Percentiles rank a stretch among this genome's conserved stretches.
phyloP scores from a whole-genome alignment of 805 yeast species.

The Zygotorulaspora chibaensis region DNA sequence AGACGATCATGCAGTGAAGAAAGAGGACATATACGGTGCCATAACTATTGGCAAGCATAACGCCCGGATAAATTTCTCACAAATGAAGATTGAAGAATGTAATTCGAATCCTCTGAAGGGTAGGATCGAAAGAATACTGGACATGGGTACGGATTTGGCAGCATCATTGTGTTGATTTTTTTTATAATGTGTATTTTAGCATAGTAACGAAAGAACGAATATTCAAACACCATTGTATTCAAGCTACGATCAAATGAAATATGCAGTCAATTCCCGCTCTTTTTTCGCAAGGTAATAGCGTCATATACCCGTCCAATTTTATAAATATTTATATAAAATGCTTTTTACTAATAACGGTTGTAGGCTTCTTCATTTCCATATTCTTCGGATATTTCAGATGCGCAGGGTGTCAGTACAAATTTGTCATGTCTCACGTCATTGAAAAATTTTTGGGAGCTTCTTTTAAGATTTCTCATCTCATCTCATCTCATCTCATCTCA shows the following conservation, averaged over 20 bases:
- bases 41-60: slow-evolving; percentile 69
- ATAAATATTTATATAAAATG: too few relatives aligned
- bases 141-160: slow-evolving; percentile 71
- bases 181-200: neutral
- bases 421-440: slow-evolving; percentile 8
- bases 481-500: slow-evolving; percentile 29
- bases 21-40: slow-evolving; percentile 45
- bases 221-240: neutral
- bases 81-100: slow-evolving; percentile 63
- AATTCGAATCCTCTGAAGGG: slow-evolving; percentile 71
- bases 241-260: too few relatives aligned
- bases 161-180: slow-evolving; percentile 65
- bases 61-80: slow-evolving; percentile 63
- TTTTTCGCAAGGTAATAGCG: too few relatives aligned
- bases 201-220: neutral
- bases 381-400: neutral
- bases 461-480: slow-evolving; percentile 28
- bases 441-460: slow-evolving; percentile 9
- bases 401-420: neutral
- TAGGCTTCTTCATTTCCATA: neutral
- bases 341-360: too few relatives aligned
- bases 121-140: slow-evolving; percentile 75
- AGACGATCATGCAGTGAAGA: slow-evolving; percentile 12
- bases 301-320: too few relatives aligned
- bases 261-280: too few relatives aligned